Evolutionary conservation across 768 basidiomycete species (phyloP), one percentile per base, ranked within the genome.

Genomic region (Suillus clintonianus): DNA sequence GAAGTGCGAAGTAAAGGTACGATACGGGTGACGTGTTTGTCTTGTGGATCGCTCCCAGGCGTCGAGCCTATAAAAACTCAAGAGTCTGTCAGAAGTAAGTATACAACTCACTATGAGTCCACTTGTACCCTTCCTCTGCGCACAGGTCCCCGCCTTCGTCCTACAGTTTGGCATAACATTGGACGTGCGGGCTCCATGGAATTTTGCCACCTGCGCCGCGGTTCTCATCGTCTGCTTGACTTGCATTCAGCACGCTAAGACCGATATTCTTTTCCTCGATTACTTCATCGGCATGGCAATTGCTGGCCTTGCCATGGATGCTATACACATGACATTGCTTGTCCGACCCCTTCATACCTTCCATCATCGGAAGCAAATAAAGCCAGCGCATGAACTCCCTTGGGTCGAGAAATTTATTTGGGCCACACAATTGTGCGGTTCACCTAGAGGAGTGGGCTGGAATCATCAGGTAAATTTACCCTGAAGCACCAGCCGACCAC

Each of bases 361-460:
- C n/a, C 67, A 58, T 13, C 67, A 69, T 45, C 57, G 53, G 39
- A 69, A 71, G 36, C 67, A 70, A 45, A 63, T 22, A 15, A 24
- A 32, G 36, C 65, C 64, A 32, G 56, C 66, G 5, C 45, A 63
- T 11, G 58, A 56, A 7, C 50, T 62, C 34, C 56, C 71, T 1
- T 64, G 74, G 39, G 63, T 59, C 30, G 30, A 67, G 11, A 69
- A 76, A 8, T n/a, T 75, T 3, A 59, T 59, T 42, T 79, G 79
- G 78, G 72, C 75, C 22, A 61, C 71, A 22, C 67, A 71, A 47
- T 68, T 80, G 17, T 70, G 72, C 45, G 65, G 69, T 42, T 78
- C 72, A 45, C 72, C 76, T 1, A 71, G 79, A 39, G 77, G 79
- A 17, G 71, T 80, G 9, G 74, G 77, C 37, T 80, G 77, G 77